phyloP scores from a whole-genome alignment of 192 early-diverging fungal species.

The Umbelopsis vinacea region DNA sequence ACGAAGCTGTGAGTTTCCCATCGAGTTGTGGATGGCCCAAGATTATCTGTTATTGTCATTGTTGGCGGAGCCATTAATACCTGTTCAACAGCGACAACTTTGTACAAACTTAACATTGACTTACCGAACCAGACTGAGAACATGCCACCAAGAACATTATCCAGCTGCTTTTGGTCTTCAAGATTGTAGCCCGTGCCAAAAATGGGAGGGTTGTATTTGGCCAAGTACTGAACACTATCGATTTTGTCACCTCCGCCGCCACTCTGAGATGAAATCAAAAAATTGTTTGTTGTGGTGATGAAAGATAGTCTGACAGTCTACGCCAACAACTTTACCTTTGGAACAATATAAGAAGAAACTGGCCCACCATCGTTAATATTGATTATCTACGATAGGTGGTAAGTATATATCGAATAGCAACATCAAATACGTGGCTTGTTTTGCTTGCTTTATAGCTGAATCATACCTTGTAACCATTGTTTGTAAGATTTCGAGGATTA shows the following conservation, averaged over 20 bases:
- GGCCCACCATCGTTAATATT: conserved; percentile 46
- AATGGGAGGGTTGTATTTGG: conserved; percentile 43
- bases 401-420: too few relatives aligned
- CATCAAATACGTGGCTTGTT: background rate
- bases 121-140: conserved; percentile 45
- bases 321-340: background rate
- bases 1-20: conserved; percentile 49
- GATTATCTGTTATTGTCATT: conserved; percentile 29
- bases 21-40: conserved; percentile 46
- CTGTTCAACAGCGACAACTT: background rate
- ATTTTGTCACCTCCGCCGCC: conserved; percentile 31
- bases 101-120: background rate
- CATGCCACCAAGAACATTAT: conserved; percentile 42
- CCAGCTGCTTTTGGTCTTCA: conserved; percentile 35
- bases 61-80: background rate
- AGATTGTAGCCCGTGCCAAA: conserved; percentile 49
- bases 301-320: background rate
- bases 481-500: conserved; percentile 27
- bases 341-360: conserved; percentile 43
- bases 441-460: background rate
- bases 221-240: conserved; percentile 42
- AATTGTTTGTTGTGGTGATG: too few relatives aligned
- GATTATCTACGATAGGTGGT: conserved; percentile 13
- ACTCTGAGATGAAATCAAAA: background rate
- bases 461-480: conserved; percentile 40